Conservation (phyloP, 1,139 yeast genomes). For the Kurtzmaniella quercitrusa region DNA sequence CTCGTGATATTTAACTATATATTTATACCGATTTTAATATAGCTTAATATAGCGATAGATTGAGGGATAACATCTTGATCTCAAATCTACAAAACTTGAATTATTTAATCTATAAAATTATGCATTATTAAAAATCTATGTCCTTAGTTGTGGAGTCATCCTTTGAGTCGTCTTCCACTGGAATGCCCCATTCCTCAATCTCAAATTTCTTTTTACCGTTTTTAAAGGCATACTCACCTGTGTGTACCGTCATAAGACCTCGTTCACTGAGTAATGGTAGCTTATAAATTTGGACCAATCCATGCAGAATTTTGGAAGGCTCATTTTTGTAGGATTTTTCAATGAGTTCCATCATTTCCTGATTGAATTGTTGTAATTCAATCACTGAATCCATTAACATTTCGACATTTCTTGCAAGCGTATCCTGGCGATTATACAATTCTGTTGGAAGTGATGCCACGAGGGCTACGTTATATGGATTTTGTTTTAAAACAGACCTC, state of each 20-base stretch:
- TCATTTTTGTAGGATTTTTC: slow-evolving; percentile 67
- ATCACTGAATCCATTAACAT: slow-evolving; percentile 63
- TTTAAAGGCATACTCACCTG: slow-evolving; percentile 80
- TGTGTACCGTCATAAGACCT: slow-evolving; percentile 75
- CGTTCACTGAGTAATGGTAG: slow-evolving; percentile 69
- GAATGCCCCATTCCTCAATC: slow-evolving; percentile 91
- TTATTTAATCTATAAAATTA: neutral
- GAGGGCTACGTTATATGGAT: slow-evolving; percentile 45
- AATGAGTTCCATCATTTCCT: slow-evolving; percentile 61
- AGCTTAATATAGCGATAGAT: too few species aligned
- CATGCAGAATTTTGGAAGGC: slow-evolving; percentile 80
- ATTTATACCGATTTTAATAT: too few species aligned
- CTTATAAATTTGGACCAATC: slow-evolving; percentile 72
- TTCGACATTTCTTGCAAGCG: slow-evolving; percentile 54
- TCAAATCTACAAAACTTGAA: too few species aligned
- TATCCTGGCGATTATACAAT: slow-evolving; percentile 54
- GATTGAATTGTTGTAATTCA: slow-evolving; percentile 80
- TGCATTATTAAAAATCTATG: slow-evolving; percentile 27
- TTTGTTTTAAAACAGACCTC: slow-evolving; percentile 49
- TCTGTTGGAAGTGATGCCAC: slow-evolving; percentile 59
- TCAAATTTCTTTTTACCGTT: slow-evolving; percentile 81
- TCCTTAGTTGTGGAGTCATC: slow-evolving; percentile 30
- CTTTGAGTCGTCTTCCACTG: slow-evolving; percentile 73
- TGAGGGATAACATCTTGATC: too few species aligned
- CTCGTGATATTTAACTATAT: too few species aligned